Conservation (phyloP, 345 rosid genomes). For the Turritis glabra region DNA sequence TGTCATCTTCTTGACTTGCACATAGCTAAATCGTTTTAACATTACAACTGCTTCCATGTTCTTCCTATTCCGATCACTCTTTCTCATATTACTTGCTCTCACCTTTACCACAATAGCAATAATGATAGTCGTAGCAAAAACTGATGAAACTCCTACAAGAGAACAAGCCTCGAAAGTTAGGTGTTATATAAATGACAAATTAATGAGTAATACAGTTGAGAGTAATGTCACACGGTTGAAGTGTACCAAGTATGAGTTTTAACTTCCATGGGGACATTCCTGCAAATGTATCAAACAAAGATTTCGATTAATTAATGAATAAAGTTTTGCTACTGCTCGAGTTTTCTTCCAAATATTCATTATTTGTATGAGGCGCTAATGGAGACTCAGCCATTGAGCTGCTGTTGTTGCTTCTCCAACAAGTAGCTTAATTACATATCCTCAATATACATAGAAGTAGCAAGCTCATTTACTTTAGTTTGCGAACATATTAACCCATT, state of each 20-base stretch:
- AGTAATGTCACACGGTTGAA: conserved; percentile 2
- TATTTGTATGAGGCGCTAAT: no score
- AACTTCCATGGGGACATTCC: conserved; percentile 17
- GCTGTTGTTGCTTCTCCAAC: neutral
- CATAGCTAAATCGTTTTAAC: conserved; percentile 32
- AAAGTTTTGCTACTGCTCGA: no score
- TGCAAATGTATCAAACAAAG: conserved; percentile 11
- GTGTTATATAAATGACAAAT: neutral
- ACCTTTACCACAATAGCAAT: conserved; percentile 7
- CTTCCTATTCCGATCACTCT: conserved; percentile 12
- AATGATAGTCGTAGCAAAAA: neutral
- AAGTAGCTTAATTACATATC: neutral
- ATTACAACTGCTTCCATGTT: conserved; percentile 23
- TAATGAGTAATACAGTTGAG: neutral
- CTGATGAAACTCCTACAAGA: conserved; percentile 23
- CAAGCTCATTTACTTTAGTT: neutral
- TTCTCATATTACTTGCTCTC: conserved; percentile 1
- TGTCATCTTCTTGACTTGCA: conserved; percentile 43
- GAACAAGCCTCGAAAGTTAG: conserved; percentile 7
- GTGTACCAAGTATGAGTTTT: conserved; percentile 28
- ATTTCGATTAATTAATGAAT: neutral
- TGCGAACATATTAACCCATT: neutral
- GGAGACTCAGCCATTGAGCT: no score
- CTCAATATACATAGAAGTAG: neutral
- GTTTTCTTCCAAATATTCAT: no score